Evolutionary conservation across 768 basidiomycete species (phyloP).

Genomic region (Paxillus involutus): DNA sequence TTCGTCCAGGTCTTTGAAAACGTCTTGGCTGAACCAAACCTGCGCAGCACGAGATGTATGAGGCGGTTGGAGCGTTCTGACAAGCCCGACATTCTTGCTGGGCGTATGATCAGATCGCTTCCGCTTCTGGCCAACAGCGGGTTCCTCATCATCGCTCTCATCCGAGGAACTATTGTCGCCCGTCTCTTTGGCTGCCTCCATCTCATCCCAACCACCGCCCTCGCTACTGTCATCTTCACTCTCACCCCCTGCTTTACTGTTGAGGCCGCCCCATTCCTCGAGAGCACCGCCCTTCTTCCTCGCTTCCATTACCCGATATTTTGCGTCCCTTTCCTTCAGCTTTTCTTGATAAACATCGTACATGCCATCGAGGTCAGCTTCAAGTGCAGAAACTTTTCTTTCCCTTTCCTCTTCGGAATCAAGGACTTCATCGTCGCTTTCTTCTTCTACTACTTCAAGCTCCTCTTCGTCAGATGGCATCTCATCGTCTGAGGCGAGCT

Average conservation of each 20-base stretch:
- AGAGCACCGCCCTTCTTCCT: constrained; percentile 69
- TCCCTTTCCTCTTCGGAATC: constrained; percentile 74
- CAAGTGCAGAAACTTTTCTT: constrained; percentile 58
- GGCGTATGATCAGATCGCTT: constrained; percentile 31
- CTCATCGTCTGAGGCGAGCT: constrained; percentile 42
- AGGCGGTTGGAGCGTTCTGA: constrained; percentile 44
- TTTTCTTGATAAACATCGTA: constrained; percentile 86
- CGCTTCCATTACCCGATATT: constrained; percentile 81
- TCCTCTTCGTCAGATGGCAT: constrained; percentile 43
- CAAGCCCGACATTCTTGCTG: constrained; percentile 53
- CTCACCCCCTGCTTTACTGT: constrained; percentile 37
- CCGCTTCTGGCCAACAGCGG: constrained; percentile 39
- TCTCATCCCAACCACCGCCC: constrained; percentile 71
- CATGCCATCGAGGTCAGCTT: constrained; percentile 84
- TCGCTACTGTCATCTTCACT: constrained; percentile 41
- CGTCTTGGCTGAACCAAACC: constrained; percentile 95
- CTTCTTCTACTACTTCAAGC: constrained; percentile 22
- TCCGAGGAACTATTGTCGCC: constrained; percentile 52
- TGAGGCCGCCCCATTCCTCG: constrained; percentile 83
- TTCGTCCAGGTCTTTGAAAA: constrained; percentile 63
- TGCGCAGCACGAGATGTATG: constrained; percentile 58
- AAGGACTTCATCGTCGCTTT: constrained; percentile 43
- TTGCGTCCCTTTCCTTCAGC: constrained; percentile 80
- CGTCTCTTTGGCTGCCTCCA: constrained; percentile 54
- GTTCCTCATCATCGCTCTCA: constrained; percentile 43